These are phyloP conservation scores for Tympanopsis confertula DNA, from an alignment of 2,329 filamentous ascomycete genomes.

Conservation along the genomic window DNA sequence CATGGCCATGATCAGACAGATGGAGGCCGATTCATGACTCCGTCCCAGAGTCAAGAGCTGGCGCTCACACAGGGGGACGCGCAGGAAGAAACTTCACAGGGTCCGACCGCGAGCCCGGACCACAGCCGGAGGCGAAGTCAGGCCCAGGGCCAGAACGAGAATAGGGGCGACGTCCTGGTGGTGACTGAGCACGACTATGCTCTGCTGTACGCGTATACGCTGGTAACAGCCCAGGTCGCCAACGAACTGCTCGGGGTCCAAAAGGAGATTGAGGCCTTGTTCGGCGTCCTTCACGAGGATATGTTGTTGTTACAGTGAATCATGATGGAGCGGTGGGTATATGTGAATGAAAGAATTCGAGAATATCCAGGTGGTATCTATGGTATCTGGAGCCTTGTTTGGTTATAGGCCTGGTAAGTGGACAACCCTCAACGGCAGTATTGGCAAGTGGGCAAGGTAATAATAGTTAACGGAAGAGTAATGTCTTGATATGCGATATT, in stretches of 20 bases:
- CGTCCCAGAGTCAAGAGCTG: neutral
- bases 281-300: slow-evolving; percentile 51
- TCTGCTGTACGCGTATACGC: slow-evolving; percentile 78
- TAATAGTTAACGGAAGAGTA: no score
- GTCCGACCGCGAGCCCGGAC: slow-evolving; percentile 7
- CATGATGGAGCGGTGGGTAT: no score
- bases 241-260: slow-evolving; percentile 51
- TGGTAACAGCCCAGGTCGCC: slow-evolving; percentile 56
- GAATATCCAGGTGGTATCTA: no score
- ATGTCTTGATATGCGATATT: no score
- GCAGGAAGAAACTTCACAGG: slow-evolving; percentile 1
- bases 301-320: slow-evolving; percentile 39
- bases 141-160: slow-evolving; percentile 8
- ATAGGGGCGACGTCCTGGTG: slow-evolving; percentile 16
- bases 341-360: no score
- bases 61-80: neutral
- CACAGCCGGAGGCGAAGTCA: slow-evolving; percentile 6
- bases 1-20: slow-evolving; percentile 13
- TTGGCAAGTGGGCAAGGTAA: no score
- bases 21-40: no score
- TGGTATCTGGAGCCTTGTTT: no score
- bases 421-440: no score
- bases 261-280: slow-evolving; percentile 48
- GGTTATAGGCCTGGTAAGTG: no score
- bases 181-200: slow-evolving; percentile 76